Percentiles rank a stretch among this genome's conserved stretches.
Conservation (phyloP, 129 eudicot species). For the Cynara cardunculus region DNA sequence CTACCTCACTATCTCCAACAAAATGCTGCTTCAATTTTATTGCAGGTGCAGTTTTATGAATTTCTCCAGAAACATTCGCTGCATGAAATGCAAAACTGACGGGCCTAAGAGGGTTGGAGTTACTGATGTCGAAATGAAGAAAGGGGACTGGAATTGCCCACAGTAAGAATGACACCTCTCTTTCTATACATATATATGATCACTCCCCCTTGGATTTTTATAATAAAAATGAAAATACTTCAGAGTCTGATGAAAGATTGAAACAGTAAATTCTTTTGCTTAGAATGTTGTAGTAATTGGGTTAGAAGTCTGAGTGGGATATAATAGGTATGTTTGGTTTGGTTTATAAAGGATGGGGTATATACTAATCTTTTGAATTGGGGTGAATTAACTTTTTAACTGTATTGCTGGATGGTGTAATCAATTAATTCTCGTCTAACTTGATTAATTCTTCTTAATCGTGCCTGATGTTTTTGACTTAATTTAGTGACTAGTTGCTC, state of each 20-base stretch:
- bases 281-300: no score
- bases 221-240: not conserved
- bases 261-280: not conserved
- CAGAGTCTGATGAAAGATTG: not conserved
- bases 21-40: not conserved
- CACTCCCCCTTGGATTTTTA: not conserved
- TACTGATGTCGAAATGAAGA: constrained; percentile 57
- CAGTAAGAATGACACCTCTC: constrained; percentile 39
- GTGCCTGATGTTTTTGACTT: no score
- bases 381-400: no score
- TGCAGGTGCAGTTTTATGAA: constrained; percentile 91
- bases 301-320: no score
- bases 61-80: constrained; percentile 60
- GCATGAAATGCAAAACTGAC: constrained; percentile 63
- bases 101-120: constrained; percentile 42
- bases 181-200: not conserved
- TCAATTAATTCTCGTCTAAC: no score
- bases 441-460: no score
- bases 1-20: not conserved
- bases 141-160: constrained; percentile 95
- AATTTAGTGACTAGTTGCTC: no score
- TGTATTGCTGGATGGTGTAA: no score
- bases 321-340: no score
- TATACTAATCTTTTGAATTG: no score
- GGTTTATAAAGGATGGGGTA: no score